Evolutionary conservation across 2,329 filamentous ascomycete species (phyloP).

Genomic region (Cladophialophora psammophila): DNA sequence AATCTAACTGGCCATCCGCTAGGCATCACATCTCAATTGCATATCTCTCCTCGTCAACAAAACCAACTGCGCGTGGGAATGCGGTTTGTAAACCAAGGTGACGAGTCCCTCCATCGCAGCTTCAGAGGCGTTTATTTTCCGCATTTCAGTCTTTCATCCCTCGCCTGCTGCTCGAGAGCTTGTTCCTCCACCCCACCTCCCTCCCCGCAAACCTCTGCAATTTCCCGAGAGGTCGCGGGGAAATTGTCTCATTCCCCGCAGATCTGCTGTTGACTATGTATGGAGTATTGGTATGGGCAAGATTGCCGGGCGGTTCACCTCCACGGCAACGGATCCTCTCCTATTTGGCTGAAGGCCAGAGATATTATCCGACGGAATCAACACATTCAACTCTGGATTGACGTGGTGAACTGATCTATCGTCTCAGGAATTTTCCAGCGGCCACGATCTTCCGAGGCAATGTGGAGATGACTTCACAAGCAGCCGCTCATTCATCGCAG

Average conservation of each 20-base stretch:
- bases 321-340: background rate
- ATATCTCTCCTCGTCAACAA: too few species aligned
- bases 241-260: background rate
- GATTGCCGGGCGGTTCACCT: background rate
- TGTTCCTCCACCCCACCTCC: too few species aligned
- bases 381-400: background rate
- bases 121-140: too few species aligned
- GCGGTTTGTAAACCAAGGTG: too few species aligned
- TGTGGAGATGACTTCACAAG: slow-evolving; percentile 3
- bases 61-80: too few species aligned
- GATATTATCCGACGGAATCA: background rate
- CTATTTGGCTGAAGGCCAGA: background rate
- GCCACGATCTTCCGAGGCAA: background rate
- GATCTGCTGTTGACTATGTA: too few species aligned
- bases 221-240: background rate
- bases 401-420: background rate
- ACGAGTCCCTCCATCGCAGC: too few species aligned
- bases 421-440: background rate
- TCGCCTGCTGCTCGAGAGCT: too few species aligned
- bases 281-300: background rate
- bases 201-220: background rate
- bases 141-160: too few species aligned
- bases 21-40: too few species aligned
- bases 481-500: background rate
- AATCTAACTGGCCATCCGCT: background rate